Conservation (phyloP, 139 green algal genomes). For the Chlamydomonas sp. region DNA sequence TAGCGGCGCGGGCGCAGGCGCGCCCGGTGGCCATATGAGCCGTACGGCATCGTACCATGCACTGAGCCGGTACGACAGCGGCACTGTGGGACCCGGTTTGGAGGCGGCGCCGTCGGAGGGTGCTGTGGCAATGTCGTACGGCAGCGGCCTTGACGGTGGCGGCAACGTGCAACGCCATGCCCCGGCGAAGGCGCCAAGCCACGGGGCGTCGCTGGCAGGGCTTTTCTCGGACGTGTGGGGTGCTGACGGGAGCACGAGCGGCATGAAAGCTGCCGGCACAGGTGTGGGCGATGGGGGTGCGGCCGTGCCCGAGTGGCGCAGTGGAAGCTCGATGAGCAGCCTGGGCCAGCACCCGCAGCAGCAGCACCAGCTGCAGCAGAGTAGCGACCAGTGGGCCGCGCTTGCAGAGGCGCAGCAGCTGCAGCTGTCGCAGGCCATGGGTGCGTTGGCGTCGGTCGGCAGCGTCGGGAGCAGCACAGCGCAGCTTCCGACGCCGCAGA, state of each 20-base stretch:
- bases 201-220: not conserved
- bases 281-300: not conserved
- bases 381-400: not conserved
- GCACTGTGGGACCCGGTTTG: not conserved
- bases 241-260: not conserved
- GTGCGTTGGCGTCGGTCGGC: not conserved
- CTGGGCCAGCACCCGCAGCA: not conserved
- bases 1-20: not conserved
- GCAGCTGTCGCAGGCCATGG: conserved; percentile 28
- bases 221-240: conserved; percentile 18
- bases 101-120: not conserved
- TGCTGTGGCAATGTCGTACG: too few species aligned
- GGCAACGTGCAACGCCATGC: too few species aligned
- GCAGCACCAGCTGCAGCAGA: not conserved
- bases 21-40: not conserved
- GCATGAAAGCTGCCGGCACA: not conserved
- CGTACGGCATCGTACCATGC: conserved; percentile 8
- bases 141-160: too few species aligned
- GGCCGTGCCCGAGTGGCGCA: not conserved
- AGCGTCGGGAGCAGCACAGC: too few species aligned
- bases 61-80: conserved; percentile 20
- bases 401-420: conserved; percentile 34
- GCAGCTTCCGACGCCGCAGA: too few species aligned
- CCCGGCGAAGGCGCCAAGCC: not conserved
- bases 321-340: too few species aligned